Conservation (phyloP, 2,329 filamentous ascomycete genomes). For the Purpureocillium lavendulum region DNA sequence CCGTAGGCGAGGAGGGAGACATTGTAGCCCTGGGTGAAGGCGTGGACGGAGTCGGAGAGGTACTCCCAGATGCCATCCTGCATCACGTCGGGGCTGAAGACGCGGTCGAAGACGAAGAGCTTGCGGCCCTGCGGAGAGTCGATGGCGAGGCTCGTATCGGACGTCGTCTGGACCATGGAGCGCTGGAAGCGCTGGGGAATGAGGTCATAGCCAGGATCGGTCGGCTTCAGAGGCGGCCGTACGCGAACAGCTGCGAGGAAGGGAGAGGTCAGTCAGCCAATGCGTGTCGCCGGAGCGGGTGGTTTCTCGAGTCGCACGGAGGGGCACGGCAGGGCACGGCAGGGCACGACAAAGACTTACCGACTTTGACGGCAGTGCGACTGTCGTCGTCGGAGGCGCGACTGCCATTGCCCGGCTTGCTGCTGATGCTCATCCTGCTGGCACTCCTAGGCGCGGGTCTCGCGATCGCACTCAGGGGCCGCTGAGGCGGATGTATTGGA, state of each 20-base stretch:
- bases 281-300: too few relatives aligned
- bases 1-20: slow-evolving; percentile 95
- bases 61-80: slow-evolving; percentile 96
- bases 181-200: slow-evolving; percentile 93
- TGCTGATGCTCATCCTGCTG: slow-evolving; percentile 78
- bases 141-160: slow-evolving; percentile 75
- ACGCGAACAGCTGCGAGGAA: slow-evolving; percentile 70
- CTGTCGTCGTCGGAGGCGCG: slow-evolving; percentile 83
- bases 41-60: slow-evolving; percentile 76
- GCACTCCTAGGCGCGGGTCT: slow-evolving; percentile 64
- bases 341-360: slow-evolving; percentile 42
- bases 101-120: slow-evolving; percentile 91
- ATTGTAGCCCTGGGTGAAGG: slow-evolving; percentile 95
- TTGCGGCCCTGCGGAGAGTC: slow-evolving; percentile 90
- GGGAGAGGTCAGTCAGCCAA: background rate
- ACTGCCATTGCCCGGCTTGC: slow-evolving; percentile 68
- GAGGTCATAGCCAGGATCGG: slow-evolving; percentile 87
- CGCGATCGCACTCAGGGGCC: slow-evolving; percentile 76
- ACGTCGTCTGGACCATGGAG: slow-evolving; percentile 83
- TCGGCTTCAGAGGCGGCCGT: slow-evolving; percentile 72
- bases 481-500: slow-evolving; percentile 47
- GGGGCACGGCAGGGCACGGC: too few relatives aligned
- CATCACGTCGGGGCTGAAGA: slow-evolving; percentile 74
- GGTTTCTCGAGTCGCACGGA: too few relatives aligned
- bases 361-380: slow-evolving; percentile 91